Evolutionary conservation across 2,329 filamentous ascomycete genomes (phyloP).

Genomic region (Fusarium pilosicola): DNA sequence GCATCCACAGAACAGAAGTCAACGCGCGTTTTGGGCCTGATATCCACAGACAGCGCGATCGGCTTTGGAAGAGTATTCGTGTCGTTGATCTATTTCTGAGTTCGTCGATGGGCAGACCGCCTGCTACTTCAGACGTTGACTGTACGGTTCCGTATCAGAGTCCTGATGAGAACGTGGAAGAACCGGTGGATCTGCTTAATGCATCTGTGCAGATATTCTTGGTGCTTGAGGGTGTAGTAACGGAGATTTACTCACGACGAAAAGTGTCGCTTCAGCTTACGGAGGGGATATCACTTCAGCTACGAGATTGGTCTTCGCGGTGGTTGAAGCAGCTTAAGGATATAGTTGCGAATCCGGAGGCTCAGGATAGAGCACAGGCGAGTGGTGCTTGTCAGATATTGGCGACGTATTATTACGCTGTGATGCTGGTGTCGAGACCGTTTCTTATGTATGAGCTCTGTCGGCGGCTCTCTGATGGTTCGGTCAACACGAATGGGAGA

Average conservation of each 20-base stretch:
- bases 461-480: constrained; percentile 54
- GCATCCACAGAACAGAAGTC: constrained; percentile 63
- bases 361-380: constrained; percentile 44
- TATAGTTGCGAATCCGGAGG: constrained; percentile 42
- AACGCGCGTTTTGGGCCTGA: constrained; percentile 61
- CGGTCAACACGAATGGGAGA: constrained; percentile 15
- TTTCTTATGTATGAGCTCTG: constrained; percentile 67
- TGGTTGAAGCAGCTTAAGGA: constrained; percentile 60
- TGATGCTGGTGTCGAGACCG: constrained; percentile 65
- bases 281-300: constrained; percentile 62
- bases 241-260: constrained; percentile 62
- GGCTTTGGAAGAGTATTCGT: constrained; percentile 64
- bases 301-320: constrained; percentile 61
- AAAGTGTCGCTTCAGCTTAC: constrained; percentile 64
- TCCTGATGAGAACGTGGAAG: constrained; percentile 49
- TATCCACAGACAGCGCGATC: constrained; percentile 56
- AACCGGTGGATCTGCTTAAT: constrained; percentile 58
- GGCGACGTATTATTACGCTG: constrained; percentile 65
- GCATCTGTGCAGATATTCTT: constrained; percentile 64
- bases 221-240: constrained; percentile 60
- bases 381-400: constrained; percentile 63
- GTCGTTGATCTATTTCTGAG: constrained; percentile 63
- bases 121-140: constrained; percentile 63
- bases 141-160: constrained; percentile 62
- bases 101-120: constrained; percentile 64